These are phyloP conservation scores for Achaetomiella virescens DNA, from an alignment of 495 filamentous ascomycete species.

Conservation along the genomic window DNA sequence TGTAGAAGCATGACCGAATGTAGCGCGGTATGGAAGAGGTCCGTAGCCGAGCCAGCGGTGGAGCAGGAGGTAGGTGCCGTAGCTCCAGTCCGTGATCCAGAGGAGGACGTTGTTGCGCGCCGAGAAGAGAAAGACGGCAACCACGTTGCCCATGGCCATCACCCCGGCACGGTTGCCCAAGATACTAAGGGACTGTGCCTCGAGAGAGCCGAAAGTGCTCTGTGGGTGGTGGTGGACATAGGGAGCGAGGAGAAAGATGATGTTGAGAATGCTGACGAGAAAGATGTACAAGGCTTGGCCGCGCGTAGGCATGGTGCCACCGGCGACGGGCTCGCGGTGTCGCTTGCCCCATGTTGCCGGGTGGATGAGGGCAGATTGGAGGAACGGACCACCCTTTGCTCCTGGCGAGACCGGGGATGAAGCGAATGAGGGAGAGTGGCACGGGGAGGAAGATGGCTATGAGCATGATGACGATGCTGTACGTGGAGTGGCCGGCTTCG, in stretches of 20 bases:
- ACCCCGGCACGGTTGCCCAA: constrained; percentile 37
- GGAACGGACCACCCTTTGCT: background rate
- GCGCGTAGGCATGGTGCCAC: constrained; percentile 25
- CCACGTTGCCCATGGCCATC: constrained; percentile 29
- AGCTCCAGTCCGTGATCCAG: constrained; percentile 39
- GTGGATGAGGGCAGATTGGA: constrained; percentile 20
- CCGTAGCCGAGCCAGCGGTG: constrained; percentile 35
- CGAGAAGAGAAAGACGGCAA: constrained; percentile 34
- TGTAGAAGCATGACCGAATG: constrained; percentile 4
- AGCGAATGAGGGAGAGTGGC: constrained; percentile 14
- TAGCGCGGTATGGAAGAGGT: background rate
- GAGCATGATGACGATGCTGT: constrained; percentile 13
- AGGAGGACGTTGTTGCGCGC: constrained; percentile 42
- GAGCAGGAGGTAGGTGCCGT: constrained; percentile 38
- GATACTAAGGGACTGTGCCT: constrained; percentile 12
- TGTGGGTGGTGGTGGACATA: constrained; percentile 20
- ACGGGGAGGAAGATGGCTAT: constrained; percentile 17
- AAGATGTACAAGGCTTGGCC: constrained; percentile 32
- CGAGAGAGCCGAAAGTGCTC: constrained; percentile 10
- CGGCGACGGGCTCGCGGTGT: constrained; percentile 15
- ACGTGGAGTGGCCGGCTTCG: constrained; percentile 15
- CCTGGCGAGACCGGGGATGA: constrained; percentile 3
- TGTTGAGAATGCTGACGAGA: constrained; percentile 29
- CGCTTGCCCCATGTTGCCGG: constrained; percentile 23
- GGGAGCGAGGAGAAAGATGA: constrained; percentile 25